Evolutionary conservation across 768 basidiomycete species (phyloP).

Genomic region (Kwoniella newhampshirensis): DNA sequence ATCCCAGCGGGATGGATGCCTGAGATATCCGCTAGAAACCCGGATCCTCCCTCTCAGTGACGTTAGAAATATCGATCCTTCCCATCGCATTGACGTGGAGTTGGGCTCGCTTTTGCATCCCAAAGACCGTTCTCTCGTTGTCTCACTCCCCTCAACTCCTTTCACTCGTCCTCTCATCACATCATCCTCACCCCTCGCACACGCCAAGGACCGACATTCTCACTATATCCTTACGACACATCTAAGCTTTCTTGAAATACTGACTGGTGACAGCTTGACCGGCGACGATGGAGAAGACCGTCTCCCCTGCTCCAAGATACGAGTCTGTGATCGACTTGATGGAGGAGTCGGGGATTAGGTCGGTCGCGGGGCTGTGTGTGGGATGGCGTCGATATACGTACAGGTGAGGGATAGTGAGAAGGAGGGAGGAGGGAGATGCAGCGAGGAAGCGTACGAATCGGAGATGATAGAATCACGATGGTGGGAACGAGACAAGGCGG

Average conservation of each 20-base stretch:
- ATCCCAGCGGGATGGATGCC: no score
- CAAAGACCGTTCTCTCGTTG: no score
- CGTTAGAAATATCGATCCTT: no score
- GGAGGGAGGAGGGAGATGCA: neutral
- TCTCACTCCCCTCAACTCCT: no score
- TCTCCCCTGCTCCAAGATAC: constrained; percentile 83
- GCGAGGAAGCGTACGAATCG: constrained; percentile 9
- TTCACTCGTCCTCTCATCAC: no score
- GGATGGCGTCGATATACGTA: no score
- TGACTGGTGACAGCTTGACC: constrained; percentile 79
- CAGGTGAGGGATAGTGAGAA: neutral
- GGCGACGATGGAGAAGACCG: constrained; percentile 80
- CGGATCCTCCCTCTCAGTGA: no score
- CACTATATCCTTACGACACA: neutral
- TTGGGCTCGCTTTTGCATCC: no score
- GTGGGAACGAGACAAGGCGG: neutral
- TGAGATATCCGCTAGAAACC: no score
- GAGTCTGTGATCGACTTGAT: constrained; percentile 72
- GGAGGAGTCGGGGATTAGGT: constrained; percentile 72
- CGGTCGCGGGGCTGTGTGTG: constrained; percentile 63
- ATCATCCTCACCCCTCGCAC: no score
- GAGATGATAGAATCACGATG: neutral
- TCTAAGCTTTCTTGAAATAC: constrained; percentile 60
- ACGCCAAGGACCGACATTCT: no score
- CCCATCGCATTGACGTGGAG: no score